phyloP scores from a whole-genome alignment of 2,329 filamentous ascomycete genomes.

The Aureobasidium pullulans region DNA sequence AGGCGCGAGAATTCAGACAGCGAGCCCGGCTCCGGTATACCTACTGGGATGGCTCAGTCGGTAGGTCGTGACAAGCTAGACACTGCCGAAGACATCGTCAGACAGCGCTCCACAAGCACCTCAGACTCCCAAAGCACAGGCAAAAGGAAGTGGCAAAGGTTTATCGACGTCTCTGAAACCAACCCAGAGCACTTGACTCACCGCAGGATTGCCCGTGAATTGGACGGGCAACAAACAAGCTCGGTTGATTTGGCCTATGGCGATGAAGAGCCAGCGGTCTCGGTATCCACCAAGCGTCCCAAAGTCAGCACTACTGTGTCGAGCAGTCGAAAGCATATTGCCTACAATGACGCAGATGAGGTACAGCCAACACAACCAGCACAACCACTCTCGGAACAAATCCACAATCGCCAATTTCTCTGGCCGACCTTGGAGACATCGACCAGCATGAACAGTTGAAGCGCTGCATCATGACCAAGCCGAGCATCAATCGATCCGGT shows the following conservation, averaged over 20 bases:
- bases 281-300: not conserved
- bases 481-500: no score
- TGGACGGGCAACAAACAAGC: slow-evolving; percentile 34
- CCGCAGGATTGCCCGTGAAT: slow-evolving; percentile 37
- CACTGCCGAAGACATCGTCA: not conserved
- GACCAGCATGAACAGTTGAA: not conserved
- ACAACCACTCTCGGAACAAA: not conserved
- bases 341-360: not conserved
- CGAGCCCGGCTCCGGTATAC: not conserved
- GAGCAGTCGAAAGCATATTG: not conserved
- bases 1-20: slow-evolving; percentile 11
- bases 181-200: slow-evolving; percentile 35
- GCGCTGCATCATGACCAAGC: not conserved
- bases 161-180: slow-evolving; percentile 29
- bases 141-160: slow-evolving; percentile 30
- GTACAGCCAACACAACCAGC: not conserved
- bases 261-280: not conserved
- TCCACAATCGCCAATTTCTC: not conserved
- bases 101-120: slow-evolving; percentile 1
- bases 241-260: slow-evolving; percentile 42
- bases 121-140: not conserved
- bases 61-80: not conserved
- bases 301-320: not conserved
- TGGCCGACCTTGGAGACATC: slow-evolving; percentile 7
- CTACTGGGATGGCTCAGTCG: not conserved